Percentiles rank a stretch among this genome's conserved stretches.
Evolutionary conservation across 371 early-diverging fungal species (phyloP).

Genomic region (Mucor circinelloides): DNA sequence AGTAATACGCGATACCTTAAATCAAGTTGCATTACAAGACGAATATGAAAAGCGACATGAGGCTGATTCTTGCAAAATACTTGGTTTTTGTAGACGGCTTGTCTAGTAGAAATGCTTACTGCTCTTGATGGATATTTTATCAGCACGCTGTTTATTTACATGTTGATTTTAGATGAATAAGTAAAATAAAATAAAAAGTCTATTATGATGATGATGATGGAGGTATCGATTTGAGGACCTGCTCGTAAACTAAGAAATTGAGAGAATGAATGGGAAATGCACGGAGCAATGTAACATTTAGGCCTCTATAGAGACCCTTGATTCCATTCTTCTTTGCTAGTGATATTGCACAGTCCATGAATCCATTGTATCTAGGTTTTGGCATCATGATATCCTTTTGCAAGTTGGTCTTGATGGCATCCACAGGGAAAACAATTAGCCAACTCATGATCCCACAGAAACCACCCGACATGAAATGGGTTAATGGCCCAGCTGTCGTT

Average conservation of each 20-base stretch:
- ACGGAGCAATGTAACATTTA: constrained; percentile 74
- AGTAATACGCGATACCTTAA: too few relatives aligned
- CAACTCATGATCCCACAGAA: constrained; percentile 78
- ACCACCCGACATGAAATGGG: constrained; percentile 76
- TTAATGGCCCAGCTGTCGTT: constrained; percentile 53
- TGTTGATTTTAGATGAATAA: neutral
- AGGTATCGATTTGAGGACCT: constrained; percentile 52
- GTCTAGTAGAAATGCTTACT: too few relatives aligned
- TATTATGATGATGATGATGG: constrained; percentile 4
- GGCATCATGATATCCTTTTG: constrained; percentile 73
- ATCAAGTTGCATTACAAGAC: too few relatives aligned
- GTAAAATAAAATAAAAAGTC: neutral
- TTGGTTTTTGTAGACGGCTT: too few relatives aligned
- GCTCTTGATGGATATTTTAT: too few relatives aligned
- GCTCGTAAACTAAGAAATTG: constrained; percentile 80
- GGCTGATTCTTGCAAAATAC: too few relatives aligned
- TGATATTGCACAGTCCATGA: constrained; percentile 57
- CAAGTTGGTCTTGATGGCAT: constrained; percentile 72
- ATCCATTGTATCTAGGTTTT: constrained; percentile 44
- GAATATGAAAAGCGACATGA: too few relatives aligned
- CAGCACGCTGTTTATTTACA: neutral
- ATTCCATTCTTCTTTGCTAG: constrained; percentile 59
- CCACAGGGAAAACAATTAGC: constrained; percentile 80
- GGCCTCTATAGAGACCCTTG: constrained; percentile 71
- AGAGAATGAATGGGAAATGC: constrained; percentile 85